Evolutionary conservation across 208 protist genomes (phyloP), one percentile per base, ranked within the genome.

Genomic region (Trypanosoma rangeli): DNA sequence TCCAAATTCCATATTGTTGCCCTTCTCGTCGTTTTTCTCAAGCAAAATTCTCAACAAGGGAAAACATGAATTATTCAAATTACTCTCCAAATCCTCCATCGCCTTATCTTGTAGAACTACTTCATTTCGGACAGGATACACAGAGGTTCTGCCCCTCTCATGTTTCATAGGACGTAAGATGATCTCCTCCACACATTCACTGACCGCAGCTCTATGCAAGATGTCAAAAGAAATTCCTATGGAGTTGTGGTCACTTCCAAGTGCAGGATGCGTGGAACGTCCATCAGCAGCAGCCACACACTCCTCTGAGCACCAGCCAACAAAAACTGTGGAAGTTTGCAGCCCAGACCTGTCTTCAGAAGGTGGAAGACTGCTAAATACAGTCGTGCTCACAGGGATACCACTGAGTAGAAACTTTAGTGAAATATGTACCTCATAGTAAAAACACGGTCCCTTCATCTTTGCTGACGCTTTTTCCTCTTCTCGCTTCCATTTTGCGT

Each of bases 361-460:
- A 35, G 53, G 13, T 39, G 55, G n/a, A 12, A 53, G n/a, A 4
- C 22, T 20, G n/a, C 35, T 39, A 33, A 64, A 76, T 37, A 24
- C 18, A 29, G 44, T 26, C 22, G 15, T 16, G 39, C 49, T 70
- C 33, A 56, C 3, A 28, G 65, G 65, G 39, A 77, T 39, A 52
- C 56, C 65, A 46, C 31, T 70, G 15, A 77, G 39, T 5, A 94
- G 70, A 61, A 85, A 92, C 15, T 74, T 76, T 4, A 92, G 44
- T 10, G 89, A 89, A 22, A 94, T 68, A 55, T 91, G 82, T 5
- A 71, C 76, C 60, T 94, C 89, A 67, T 85, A 94, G 74, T 94
- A 94, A 46, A 86, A 81, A 56, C 53, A 22, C 52, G 59, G 64
- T 29, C 56, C 42, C 7, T 63, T 15, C 31, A 3, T 7, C 35